These are phyloP conservation scores for Trematosphaeria pertusa DNA, from an alignment of 2,329 filamentous ascomycete genomes.

Conservation along the genomic window DNA sequence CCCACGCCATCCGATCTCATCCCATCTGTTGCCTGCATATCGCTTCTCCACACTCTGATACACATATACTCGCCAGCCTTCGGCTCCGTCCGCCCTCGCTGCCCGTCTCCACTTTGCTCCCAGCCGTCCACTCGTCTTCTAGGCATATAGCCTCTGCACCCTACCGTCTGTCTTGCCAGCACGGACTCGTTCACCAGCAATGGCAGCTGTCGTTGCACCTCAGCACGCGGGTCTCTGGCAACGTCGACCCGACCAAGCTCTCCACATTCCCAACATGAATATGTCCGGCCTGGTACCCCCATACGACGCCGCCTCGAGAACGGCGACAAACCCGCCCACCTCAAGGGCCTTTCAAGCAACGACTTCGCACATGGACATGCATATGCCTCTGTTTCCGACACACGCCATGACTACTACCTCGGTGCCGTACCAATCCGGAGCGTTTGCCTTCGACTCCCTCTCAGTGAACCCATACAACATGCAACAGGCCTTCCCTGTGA, in stretches of 20 bases:
- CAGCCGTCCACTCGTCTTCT: conserved; percentile 20
- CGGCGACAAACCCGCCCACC: conserved; percentile 29
- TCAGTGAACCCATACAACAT: conserved; percentile 46
- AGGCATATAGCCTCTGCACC: conserved; percentile 27
- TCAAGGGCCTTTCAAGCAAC: conserved; percentile 40
- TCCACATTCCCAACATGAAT: conserved; percentile 41
- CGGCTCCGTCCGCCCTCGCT: conserved; percentile 33
- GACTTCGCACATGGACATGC: conserved; percentile 43
- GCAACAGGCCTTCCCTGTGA: conserved; percentile 40
- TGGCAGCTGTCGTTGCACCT: conserved; percentile 47
- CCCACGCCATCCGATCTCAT: conserved; percentile 36
- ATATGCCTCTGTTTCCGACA: conserved; percentile 43
- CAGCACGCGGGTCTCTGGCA: conserved; percentile 46
- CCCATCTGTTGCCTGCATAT: conserved; percentile 22
- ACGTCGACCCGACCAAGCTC: conserved; percentile 36
- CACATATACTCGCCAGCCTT: conserved; percentile 28
- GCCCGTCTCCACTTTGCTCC: conserved; percentile 23
- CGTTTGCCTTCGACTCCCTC: conserved; percentile 43
- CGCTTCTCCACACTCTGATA: conserved; percentile 27
- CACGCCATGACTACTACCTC: conserved; percentile 36
- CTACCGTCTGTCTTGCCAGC: conserved; percentile 26
- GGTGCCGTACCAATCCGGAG: conserved; percentile 45
- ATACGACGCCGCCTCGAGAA: conserved; percentile 37
- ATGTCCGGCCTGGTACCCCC: conserved; percentile 37
- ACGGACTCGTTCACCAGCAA: conserved; percentile 33